Evolutionary conservation across 345 rosid genomes (phyloP), one percentile per base, ranked within the genome.

Genomic region (Aethionema arabicum): DNA sequence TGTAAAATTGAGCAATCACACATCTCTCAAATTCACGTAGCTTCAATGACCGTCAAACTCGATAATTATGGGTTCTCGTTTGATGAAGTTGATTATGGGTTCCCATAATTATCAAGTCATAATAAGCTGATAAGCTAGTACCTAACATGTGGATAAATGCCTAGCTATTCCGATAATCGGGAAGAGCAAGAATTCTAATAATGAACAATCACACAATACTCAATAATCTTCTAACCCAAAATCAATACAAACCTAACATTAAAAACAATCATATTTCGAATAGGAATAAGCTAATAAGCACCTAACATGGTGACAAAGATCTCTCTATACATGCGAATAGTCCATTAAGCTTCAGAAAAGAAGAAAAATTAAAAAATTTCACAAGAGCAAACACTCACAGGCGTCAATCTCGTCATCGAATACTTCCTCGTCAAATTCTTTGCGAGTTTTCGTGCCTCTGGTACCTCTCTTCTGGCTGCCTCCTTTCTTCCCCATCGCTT

Each of bases 361-460:
- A 50, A 37, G 0, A 7, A 27, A 12, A 68, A 68, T 54, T n/a
- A 41, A 45, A 5, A 44, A 36, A 14, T 0, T 5, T 46, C 6
- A 52, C 1, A 8, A 7, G 54, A 40, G 54, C 11, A 57, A 27
- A 33, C 33, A 36, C 32, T 63, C 74, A 91, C 98, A 88, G 32
- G 84, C 74, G 70, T 87, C 96, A 41, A 85, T 82, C 57, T 85
- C 93, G 32, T 88, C 86, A 74, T 82, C 75, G 64, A 79, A 83
- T 65, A 67, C 61, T 0, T 78, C 76, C 21, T 77, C 81, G 32
- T 13, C 66, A 59, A 76, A 61, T 27, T 70, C 79, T 21, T 57
- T 55, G 16, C 66, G 76, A 44, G 80, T 70, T 74, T 71, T 90
- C 16, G 72, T 48, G 67, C 54, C 75, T 44, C 72, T 77, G 21